Percentiles rank a stretch among this genome's conserved stretches.
Conservation (phyloP, 225 moss, liverwort and hornwort genomes). For the Physcomitrellopsis africana region DNA sequence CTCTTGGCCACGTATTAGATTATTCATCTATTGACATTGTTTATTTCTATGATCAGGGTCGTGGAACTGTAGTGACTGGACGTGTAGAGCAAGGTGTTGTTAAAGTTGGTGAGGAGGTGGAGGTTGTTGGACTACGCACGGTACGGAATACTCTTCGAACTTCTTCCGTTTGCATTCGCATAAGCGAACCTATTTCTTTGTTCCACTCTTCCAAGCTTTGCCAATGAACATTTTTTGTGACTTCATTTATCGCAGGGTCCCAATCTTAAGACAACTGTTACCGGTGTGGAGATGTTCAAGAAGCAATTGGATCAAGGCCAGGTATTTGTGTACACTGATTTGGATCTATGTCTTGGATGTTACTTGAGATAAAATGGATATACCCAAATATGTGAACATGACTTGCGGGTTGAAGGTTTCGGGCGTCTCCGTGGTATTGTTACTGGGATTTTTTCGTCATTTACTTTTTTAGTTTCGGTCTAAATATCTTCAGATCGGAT, state of each 20-base stretch:
- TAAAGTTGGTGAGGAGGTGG: slow-evolving; percentile 87
- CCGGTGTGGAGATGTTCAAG: slow-evolving; percentile 95
- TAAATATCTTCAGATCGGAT: not conserved
- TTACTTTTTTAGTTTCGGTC: slow-evolving; percentile 6
- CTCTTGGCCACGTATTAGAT: not conserved
- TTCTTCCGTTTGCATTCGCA: slow-evolving; percentile 1
- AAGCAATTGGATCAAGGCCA: slow-evolving; percentile 88
- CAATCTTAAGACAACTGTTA: slow-evolving; percentile 69
- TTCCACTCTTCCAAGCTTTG: slow-evolving; percentile 1
- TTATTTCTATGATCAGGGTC: slow-evolving; percentile 46
- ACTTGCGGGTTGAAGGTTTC: not conserved
- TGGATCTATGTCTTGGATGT: not conserved
- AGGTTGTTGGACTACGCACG: slow-evolving; percentile 73
- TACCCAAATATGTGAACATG: not conserved
- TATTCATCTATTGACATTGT: slow-evolving; percentile 1
- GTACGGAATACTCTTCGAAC: slow-evolving; percentile 26
- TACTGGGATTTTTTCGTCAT: not conserved
- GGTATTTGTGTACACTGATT: slow-evolving; percentile 32
- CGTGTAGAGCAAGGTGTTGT: slow-evolving; percentile 85
- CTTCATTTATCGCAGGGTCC: slow-evolving; percentile 43
- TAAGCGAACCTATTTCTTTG: not conserved
- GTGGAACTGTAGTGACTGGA: slow-evolving; percentile 90
- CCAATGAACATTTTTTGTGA: not conserved
- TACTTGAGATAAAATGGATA: not conserved
- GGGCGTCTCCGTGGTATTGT: not conserved